Percentiles rank a stretch among this genome's conserved stretches.
Evolutionary conservation across 139 green algal species (phyloP).

Genomic region (Coelastrella sp.): DNA sequence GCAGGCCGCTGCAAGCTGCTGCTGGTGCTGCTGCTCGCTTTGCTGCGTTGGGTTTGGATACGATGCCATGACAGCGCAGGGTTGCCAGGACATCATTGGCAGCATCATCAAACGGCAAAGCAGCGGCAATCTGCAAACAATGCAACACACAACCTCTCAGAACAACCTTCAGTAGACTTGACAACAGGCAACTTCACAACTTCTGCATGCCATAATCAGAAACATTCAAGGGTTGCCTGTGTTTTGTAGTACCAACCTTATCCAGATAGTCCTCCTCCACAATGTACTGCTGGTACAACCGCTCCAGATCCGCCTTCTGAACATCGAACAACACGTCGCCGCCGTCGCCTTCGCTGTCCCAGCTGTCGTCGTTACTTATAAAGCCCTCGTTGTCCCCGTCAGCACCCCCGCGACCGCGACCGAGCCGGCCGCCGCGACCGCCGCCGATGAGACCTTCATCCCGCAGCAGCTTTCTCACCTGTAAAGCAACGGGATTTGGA

Average conservation of each 20-base stretch:
- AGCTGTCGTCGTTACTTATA: background rate
- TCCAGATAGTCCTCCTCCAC: constrained; percentile 29
- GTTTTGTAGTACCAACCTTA: background rate
- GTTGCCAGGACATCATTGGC: constrained; percentile 23
- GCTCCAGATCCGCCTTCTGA: background rate
- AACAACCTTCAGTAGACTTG: background rate
- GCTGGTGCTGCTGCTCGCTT: constrained; percentile 7
- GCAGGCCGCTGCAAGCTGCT: background rate
- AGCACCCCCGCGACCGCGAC: background rate
- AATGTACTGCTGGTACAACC: constrained; percentile 45
- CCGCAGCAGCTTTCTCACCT: constrained; percentile 16
- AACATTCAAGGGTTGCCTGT: background rate
- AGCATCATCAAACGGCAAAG: background rate
- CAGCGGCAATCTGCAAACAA: constrained; percentile 28
- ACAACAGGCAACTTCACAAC: no score
- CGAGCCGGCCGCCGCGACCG: background rate
- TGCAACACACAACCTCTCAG: background rate
- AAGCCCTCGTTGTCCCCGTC: background rate
- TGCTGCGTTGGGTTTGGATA: background rate
- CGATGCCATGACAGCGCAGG: constrained; percentile 25
- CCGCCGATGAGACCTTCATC: background rate
- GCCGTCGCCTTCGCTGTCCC: background rate
- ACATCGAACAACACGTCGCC: constrained; percentile 36
- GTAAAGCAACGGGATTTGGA: background rate
- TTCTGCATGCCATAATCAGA: no score